Percentiles rank a stretch among this genome's conserved stretches.
phyloP scores from a whole-genome alignment of 2,329 filamentous ascomycete species.

The Sclerotinia glacialis region DNA sequence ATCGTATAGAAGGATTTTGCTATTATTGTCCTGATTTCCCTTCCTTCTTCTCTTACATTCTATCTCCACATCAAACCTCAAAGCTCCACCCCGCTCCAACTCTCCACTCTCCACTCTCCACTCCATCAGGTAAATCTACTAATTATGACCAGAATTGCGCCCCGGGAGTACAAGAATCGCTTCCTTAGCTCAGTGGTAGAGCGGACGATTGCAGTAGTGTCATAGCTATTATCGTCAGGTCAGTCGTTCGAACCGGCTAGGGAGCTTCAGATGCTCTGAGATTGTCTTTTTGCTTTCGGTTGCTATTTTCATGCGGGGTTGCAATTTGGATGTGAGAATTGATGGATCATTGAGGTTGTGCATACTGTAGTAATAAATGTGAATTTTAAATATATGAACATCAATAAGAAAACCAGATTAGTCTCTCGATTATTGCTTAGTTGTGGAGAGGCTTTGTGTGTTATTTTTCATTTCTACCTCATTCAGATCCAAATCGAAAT shows the following conservation, averaged over 20 bases:
- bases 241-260: slow-evolving; percentile 21
- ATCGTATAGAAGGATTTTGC: rapidly evolving
- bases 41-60: rapidly evolving
- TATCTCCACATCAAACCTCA: neutral
- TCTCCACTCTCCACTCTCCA: neutral
- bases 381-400: too few relatives aligned
- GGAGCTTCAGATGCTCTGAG: slow-evolving; percentile 2
- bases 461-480: too few relatives aligned
- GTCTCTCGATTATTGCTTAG: too few relatives aligned
- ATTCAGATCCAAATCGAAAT: neutral
- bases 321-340: neutral
- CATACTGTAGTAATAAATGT: neutral
- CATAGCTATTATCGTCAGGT: slow-evolving; percentile 8
- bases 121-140: neutral
- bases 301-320: neutral
- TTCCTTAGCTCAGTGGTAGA: slow-evolving; percentile 21
- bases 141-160: rapidly evolving
- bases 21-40: rapidly evolving
- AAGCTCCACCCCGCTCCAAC: neutral
- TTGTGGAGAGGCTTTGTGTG: too few relatives aligned
- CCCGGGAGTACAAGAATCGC: rapidly evolving
- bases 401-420: too few relatives aligned
- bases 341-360: neutral
- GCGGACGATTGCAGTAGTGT: slow-evolving; percentile 17
- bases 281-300: neutral